A percentile compares a stretch with the other conserved stretches of the same genome.
Evolutionary conservation across 1,284 basidiomycete genomes (phyloP).

Genomic region (Cutaneotrichosporon cyanovorans): DNA sequence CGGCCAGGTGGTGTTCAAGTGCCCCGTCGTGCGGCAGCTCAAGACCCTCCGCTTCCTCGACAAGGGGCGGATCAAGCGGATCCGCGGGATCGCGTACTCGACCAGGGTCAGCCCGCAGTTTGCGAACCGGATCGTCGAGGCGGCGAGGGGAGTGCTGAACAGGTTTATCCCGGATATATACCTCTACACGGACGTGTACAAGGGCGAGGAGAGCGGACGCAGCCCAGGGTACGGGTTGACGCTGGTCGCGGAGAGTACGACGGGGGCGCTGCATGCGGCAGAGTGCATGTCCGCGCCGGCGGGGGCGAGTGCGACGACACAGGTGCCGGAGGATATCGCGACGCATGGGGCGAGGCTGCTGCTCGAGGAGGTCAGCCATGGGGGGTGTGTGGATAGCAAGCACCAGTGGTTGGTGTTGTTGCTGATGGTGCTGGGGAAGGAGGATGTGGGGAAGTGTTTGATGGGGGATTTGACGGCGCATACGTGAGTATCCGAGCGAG

Average conservation of each 20-base stretch:
- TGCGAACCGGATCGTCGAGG: conserved; percentile 94
- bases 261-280: conserved; percentile 76
- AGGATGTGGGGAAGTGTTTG: conserved; percentile 84
- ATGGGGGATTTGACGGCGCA: conserved; percentile 73
- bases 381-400: conserved; percentile 83
- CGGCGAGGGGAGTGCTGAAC: conserved; percentile 82
- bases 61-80: conserved; percentile 82
- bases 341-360: conserved; percentile 68
- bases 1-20: conserved; percentile 88
- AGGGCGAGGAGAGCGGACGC: conserved; percentile 95
- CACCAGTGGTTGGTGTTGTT: conserved; percentile 84
- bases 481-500: conserved; percentile 70
- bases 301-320: conserved; percentile 42
- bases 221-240: conserved; percentile 88
- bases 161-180: conserved; percentile 97
- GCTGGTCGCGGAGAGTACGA: conserved; percentile 85
- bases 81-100: conserved; percentile 92
- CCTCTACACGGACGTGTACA: conserved; percentile 96
- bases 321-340: conserved; percentile 86
- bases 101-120: conserved; percentile 95
- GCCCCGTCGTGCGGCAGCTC: conserved; percentile 79
- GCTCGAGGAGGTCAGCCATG: conserved; percentile 66
- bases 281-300: conserved; percentile 62
- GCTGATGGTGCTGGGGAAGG: conserved; percentile 89
- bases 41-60: conserved; percentile 89